Percentiles rank a stretch among this genome's conserved stretches.
phyloP scores from a whole-genome alignment of 1,284 basidiomycete genomes.

The Entoloma clypeatum region DNA sequence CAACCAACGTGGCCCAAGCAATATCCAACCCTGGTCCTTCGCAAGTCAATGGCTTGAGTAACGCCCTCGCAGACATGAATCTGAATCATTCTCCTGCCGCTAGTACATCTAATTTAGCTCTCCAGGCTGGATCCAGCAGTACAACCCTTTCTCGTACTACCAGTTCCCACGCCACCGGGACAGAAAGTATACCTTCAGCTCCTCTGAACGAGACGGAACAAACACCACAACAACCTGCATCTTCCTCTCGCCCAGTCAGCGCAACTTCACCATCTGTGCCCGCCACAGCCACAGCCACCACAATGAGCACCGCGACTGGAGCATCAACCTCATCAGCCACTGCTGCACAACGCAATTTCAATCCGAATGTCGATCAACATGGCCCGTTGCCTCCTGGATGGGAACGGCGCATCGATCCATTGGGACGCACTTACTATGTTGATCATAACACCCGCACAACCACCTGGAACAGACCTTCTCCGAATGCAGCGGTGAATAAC shows the following conservation, averaged over 20 bases:
- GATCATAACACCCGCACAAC: constrained; percentile 93
- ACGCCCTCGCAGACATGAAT: constrained; percentile 55
- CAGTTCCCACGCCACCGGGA: constrained; percentile 49
- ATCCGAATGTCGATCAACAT: constrained; percentile 81
- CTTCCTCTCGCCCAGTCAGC: constrained; percentile 36
- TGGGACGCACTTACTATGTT: constrained; percentile 89
- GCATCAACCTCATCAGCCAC: constrained; percentile 18
- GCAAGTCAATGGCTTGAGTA: constrained; percentile 51
- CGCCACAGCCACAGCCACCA: constrained; percentile 24
- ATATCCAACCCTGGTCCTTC: constrained; percentile 74
- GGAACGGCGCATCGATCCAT: constrained; percentile 91
- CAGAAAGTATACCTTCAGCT: constrained; percentile 35
- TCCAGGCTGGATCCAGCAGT: constrained; percentile 30
- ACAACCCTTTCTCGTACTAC: constrained; percentile 47
- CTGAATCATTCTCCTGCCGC: constrained; percentile 51
- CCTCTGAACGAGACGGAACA: constrained; percentile 35
- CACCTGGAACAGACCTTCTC: constrained; percentile 81
- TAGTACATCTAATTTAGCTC: constrained; percentile 45
- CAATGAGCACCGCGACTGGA: constrained; percentile 12
- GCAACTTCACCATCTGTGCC: constrained; percentile 28
- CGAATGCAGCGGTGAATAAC: constrained; percentile 51
- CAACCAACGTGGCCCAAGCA: constrained; percentile 76
- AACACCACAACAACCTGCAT: constrained; percentile 19
- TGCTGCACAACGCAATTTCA: constrained; percentile 63
- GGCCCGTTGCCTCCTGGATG: constrained; percentile 83